Percentiles rank a stretch among this genome's conserved stretches.
phyloP scores from a whole-genome alignment of 495 filamentous ascomycete species.

The Antarctomyces pellizariae region DNA sequence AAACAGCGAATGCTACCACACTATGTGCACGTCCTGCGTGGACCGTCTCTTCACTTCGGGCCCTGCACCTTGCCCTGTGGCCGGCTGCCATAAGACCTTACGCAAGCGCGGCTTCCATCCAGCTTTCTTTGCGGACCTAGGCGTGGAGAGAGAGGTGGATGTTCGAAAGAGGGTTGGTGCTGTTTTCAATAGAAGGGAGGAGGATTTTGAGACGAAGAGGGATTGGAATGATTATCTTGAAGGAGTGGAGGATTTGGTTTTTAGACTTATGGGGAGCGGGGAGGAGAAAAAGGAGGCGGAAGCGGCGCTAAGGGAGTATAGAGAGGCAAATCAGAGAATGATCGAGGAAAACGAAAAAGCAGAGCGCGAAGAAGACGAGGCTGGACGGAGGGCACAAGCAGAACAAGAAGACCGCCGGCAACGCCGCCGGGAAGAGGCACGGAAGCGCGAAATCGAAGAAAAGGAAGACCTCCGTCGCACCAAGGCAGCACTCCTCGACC shows the following conservation, averaged over 20 bases:
- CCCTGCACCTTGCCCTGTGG: constrained; percentile 73
- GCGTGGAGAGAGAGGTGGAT: constrained; percentile 86
- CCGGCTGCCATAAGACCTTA: constrained; percentile 62
- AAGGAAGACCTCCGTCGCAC: too few relatives aligned
- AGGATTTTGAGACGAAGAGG: constrained; percentile 64
- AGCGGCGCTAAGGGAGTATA: constrained; percentile 37
- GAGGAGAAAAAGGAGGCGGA: constrained; percentile 38
- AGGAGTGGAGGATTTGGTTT: constrained; percentile 71
- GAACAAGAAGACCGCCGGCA: constrained; percentile 15
- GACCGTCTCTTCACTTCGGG: constrained; percentile 82
- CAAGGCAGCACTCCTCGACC: too few relatives aligned
- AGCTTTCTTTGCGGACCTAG: constrained; percentile 77
- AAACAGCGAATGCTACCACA: constrained; percentile 96
- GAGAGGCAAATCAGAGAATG: constrained; percentile 42
- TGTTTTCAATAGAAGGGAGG: constrained; percentile 69
- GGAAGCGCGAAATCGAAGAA: too few relatives aligned
- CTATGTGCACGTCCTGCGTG: constrained; percentile 89
- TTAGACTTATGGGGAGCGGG: constrained; percentile 61
- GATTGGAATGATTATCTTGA: constrained; percentile 91
- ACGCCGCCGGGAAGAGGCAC: too few relatives aligned
- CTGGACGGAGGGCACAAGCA: constrained; percentile 60
- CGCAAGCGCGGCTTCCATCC: constrained; percentile 63
- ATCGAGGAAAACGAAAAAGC: constrained; percentile 46
- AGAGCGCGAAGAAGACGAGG: constrained; percentile 38
- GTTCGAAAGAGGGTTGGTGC: constrained; percentile 57